These are phyloP conservation scores for Camellia sinensis DNA, from an alignment of 148 eudicot genomes.

Conservation along the genomic window DNA sequence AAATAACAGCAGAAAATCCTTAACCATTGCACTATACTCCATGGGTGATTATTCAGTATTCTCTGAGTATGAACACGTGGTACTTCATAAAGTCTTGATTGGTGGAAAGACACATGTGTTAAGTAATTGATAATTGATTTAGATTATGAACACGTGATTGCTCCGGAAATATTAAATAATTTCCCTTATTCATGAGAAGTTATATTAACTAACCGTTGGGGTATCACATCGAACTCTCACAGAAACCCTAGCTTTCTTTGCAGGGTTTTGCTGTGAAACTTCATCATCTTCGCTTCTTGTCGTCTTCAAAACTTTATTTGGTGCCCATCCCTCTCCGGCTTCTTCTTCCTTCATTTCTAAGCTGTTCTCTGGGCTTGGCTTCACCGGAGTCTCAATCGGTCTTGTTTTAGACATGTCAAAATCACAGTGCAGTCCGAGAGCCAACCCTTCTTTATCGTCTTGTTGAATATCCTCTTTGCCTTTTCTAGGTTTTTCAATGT, in stretches of 20 bases:
- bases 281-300: conserved; percentile 56
- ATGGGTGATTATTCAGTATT: no score
- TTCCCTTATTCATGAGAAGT: no score
- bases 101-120: no score
- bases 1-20: no score
- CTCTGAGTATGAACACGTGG: no score
- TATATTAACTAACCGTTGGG: conserved; percentile 59
- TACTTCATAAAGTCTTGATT: no score
- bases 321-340: conserved; percentile 33
- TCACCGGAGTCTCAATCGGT: background rate
- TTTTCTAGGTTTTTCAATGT: conserved; percentile 1
- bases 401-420: conserved; percentile 24
- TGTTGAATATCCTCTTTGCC: conserved; percentile 11
- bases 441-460: conserved; percentile 34
- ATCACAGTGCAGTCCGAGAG: conserved; percentile 51
- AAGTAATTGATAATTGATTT: no score
- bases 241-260: conserved; percentile 84
- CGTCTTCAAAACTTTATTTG: conserved; percentile 28
- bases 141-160: no score
- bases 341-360: conserved; percentile 42
- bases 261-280: conserved; percentile 56
- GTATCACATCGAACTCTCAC: conserved; percentile 84
- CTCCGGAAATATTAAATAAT: no score
- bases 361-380: conserved; percentile 46
- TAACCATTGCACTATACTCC: no score